These are phyloP conservation scores for Thuidium tamariscinum DNA, from an alignment of 225 moss, liverwort and hornwort genomes.

Conservation along the genomic window DNA sequence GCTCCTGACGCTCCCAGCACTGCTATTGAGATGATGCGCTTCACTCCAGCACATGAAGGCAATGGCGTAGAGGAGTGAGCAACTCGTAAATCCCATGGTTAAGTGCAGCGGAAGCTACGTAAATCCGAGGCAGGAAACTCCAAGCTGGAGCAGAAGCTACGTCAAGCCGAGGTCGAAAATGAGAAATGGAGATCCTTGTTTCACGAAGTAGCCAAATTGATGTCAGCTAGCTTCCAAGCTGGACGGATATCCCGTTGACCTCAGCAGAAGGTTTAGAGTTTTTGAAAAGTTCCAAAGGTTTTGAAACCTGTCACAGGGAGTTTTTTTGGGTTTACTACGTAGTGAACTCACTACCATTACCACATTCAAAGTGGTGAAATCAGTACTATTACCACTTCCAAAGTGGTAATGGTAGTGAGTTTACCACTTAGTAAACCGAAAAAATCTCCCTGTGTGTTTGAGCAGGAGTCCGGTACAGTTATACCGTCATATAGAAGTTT, in stretches of 20 bases:
- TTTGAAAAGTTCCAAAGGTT: accelerated
- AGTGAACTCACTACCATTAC: too few relatives aligned
- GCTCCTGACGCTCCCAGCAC: neutral
- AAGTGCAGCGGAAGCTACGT: neutral
- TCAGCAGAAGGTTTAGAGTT: too few relatives aligned
- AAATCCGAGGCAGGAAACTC: accelerated
- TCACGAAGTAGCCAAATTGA: neutral
- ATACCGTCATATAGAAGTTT: too few relatives aligned
- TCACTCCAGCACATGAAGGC: neutral
- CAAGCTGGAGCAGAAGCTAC: neutral
- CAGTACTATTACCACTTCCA: too few relatives aligned
- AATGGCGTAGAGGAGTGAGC: too few relatives aligned
- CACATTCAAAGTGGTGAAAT: too few relatives aligned
- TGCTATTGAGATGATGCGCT: neutral
- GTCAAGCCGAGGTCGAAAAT: neutral
- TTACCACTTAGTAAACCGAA: too few relatives aligned
- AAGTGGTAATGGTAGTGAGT: too few relatives aligned
- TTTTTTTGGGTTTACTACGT: too few relatives aligned
- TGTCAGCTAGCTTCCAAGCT: accelerated
- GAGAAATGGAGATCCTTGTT: neutral
- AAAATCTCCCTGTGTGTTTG: too few relatives aligned
- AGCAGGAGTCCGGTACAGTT: too few relatives aligned
- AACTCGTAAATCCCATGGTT: neutral
- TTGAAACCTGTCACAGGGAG: too few relatives aligned
- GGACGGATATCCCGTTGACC: neutral